Evolutionary conservation across 2,329 filamentous ascomycete species (phyloP).

Genomic region (Trichophaea hybrida): DNA sequence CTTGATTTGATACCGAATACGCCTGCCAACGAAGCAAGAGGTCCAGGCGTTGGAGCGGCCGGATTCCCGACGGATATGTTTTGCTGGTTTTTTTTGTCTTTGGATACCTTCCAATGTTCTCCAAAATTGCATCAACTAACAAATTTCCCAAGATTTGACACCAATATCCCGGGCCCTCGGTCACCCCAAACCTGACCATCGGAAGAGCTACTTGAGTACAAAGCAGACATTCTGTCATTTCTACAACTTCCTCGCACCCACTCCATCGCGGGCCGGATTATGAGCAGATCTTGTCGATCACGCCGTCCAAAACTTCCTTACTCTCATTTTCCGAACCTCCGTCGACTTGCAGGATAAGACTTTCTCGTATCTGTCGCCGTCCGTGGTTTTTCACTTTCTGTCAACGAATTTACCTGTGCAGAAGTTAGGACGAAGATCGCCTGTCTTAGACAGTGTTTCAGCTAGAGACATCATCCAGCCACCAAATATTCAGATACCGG

Average conservation of each 20-base stretch:
- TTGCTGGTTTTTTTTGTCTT: slow-evolving; percentile 3
- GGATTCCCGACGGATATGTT: slow-evolving; percentile 7
- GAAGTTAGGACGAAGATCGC: background rate
- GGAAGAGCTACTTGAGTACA: background rate
- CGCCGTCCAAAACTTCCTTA: slow-evolving; percentile 16
- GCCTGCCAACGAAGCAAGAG: background rate
- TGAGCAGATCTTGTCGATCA: slow-evolving; percentile 18
- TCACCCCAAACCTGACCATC: background rate
- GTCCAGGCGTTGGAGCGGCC: background rate
- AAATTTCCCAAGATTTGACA: slow-evolving; percentile 7
- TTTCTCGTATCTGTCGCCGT: background rate
- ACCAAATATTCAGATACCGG: background rate
- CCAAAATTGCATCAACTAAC: slow-evolving; percentile 7
- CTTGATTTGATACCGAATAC: background rate
- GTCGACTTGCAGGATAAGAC: slow-evolving; percentile 5
- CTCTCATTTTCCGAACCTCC: slow-evolving; percentile 12
- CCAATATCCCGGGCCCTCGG: slow-evolving; percentile 3
- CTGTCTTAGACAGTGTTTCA: background rate
- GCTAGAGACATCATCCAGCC: background rate
- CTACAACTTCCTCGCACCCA: slow-evolving; percentile 7
- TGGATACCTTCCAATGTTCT: slow-evolving; percentile 8
- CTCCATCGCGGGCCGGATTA: slow-evolving; percentile 16
- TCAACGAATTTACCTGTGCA: too few relatives aligned
- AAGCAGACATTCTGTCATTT: slow-evolving; percentile 18
- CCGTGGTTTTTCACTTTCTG: background rate